phyloP scores from a whole-genome alignment of 2,329 filamentous ascomycete species.

The Cladosporium sp. region DNA sequence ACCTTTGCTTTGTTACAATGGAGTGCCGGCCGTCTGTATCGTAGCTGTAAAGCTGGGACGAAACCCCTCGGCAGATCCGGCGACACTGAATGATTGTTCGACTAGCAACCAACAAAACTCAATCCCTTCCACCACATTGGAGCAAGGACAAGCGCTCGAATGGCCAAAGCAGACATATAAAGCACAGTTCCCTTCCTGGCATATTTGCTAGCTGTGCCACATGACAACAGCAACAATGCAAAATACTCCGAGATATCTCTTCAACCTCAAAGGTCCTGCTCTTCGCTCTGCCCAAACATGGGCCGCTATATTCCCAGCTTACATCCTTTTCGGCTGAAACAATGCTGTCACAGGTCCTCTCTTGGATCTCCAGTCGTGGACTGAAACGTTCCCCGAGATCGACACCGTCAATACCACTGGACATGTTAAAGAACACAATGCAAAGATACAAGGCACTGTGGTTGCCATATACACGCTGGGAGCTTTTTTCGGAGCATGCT shows the following conservation, averaged over 20 bases:
- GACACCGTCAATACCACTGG: constrained; percentile 47
- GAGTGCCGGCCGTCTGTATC: no score
- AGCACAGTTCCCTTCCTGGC: background rate
- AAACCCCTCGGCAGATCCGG: background rate
- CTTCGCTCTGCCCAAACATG: constrained; percentile 33
- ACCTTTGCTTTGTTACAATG: background rate
- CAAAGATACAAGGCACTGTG: constrained; percentile 50
- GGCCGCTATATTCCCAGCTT: constrained; percentile 44
- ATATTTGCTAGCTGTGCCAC: background rate
- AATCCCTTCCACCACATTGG: background rate
- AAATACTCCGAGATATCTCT: background rate
- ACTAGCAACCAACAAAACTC: background rate
- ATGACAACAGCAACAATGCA: background rate
- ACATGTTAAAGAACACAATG: constrained; percentile 45
- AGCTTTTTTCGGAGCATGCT: constrained; percentile 50
- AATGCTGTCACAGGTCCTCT: constrained; percentile 53
- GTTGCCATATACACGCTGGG: constrained; percentile 50
- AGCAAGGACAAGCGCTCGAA: background rate
- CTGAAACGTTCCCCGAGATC: constrained; percentile 52
- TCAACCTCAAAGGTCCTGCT: background rate
- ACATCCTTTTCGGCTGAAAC: constrained; percentile 57
- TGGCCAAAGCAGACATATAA: background rate
- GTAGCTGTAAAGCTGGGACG: background rate
- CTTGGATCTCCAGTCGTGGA: constrained; percentile 43
- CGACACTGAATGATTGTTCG: background rate